phyloP scores from a whole-genome alignment of 2,329 filamentous ascomycete genomes.

The Stagonosporopsis cucurbitacearum region DNA sequence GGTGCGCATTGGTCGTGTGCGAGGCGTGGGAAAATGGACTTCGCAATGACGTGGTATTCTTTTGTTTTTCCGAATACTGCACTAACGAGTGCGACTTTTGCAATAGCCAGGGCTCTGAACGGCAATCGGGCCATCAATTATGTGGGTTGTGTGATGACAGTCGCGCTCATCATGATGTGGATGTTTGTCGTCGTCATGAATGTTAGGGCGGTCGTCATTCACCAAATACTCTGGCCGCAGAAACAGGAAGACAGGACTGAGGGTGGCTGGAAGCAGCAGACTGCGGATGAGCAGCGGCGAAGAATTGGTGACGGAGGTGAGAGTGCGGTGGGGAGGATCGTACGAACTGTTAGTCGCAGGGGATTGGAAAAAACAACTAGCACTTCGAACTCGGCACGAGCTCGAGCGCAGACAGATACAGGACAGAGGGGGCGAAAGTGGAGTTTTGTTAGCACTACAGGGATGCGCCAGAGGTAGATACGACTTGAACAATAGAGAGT shows the following conservation, averaged over 20 bases:
- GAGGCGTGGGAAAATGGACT: conserved; percentile 67
- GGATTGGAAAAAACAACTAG: conserved; percentile 12
- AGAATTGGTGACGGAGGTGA: conserved; percentile 30
- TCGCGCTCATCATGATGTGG: conserved; percentile 72
- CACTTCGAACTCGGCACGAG: conserved; percentile 6
- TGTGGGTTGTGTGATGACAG: conserved; percentile 71
- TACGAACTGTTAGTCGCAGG: conserved; percentile 30
- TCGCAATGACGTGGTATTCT: conserved; percentile 86
- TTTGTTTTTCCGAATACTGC: conserved; percentile 85
- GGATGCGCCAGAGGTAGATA: not conserved
- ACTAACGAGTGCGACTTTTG: conserved; percentile 73
- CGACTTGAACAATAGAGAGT: not conserved
- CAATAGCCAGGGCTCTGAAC: conserved; percentile 65
- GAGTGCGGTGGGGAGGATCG: conserved; percentile 26
- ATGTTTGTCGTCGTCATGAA: conserved; percentile 72
- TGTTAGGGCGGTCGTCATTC: conserved; percentile 69
- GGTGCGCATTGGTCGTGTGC: conserved; percentile 75
- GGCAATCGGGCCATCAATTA: conserved; percentile 64
- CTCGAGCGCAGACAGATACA: conserved; percentile 21
- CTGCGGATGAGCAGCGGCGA: conserved; percentile 38
- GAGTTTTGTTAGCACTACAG: conserved; percentile 17
- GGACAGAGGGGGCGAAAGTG: conserved; percentile 26
- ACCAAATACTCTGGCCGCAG: conserved; percentile 77
- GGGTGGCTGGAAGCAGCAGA: conserved; percentile 59
- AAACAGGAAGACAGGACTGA: conserved; percentile 71